Base-by-base conservation (phyloP, 345 rosid genomes). In the Moringa oleifera region DNA sequence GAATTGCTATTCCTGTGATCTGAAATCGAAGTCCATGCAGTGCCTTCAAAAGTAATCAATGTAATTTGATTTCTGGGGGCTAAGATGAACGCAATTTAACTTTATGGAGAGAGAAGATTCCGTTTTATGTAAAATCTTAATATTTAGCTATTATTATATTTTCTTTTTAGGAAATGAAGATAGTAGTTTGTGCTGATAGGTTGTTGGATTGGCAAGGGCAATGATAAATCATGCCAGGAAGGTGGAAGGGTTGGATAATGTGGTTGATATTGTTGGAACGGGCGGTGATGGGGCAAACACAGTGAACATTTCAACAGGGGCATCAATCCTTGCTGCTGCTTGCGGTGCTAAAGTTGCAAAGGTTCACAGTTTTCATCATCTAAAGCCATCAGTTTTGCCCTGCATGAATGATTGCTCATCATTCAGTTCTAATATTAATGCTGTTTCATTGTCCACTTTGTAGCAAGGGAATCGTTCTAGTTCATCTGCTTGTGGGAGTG, bases 401-500 rank as follows among this genome's bases (percentile, higher is more conserved):
- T 28, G 33, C 8, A 28, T 8, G 8, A 2, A 28, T 28, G 8
- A 28, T 28, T 28, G 33, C 33, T 28, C 8, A 41, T 41, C 1
- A 2, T 41, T 7, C 12, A 16, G 47, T 41, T 41, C 47, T 5
- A 41, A 7, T 41, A 11, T 41, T 41, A 11, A 41, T 23, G 9
- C 20, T 50, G 25, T 51, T 51, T 28, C 24, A 25, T 62, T 53
- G 20, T 61, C 50, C 59, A 13, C 50, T 15, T 64, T 68, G 72
- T 87, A 95, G 97, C 97, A 87, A 84, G 97, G 99, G 68, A 95
- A 79, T 69, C 89, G 91, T 24, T 88, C 99, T 0, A 95, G 99
- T 66, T 95, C 99, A 65, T 95, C 96, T 53, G 95, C 99, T 6
- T 91, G 97, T 70, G 99, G 99, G 73, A 95, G 99, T 72, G 99